Evolutionary conservation across 768 basidiomycete species (phyloP), one percentile per base, ranked within the genome.

Genomic region (Saitozyma podzolica): DNA sequence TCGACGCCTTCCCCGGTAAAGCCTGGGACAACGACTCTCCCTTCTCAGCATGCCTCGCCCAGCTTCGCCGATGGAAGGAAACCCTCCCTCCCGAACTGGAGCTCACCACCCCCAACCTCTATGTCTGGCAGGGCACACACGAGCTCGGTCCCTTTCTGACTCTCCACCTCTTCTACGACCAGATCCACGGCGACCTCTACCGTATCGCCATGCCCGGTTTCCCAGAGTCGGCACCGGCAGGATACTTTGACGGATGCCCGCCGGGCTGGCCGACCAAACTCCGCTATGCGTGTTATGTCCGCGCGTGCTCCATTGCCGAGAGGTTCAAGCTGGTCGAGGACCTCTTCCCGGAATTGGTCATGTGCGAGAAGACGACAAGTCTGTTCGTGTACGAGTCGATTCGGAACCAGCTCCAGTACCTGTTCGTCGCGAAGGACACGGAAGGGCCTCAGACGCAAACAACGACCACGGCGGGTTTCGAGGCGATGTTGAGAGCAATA

Each of bases 151-250:
- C 13, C 40, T 45, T 56, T 10, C 17, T 42, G 13, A 40, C 41
- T 13, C 11, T 42, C n/a, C 55, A 56, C 17, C n/a, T 42, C 40
- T 56, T 16, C n/a, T 42, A 20, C 41, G 41, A 56, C 17, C 55
- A 56, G 40, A 29, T 56, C 14, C 40, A 56, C 55, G 13, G 55
- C 41, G 42, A 41, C 11, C 40, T 56, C n/a, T 56, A 42, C 41
- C 55, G 55, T 6, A 56, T 56, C 13, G 17, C 55, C 16, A n/a
- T 56, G 39, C 55, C 55, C 40, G 55, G 55, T 40, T 56, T 56
- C 19, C 40, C 39, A 4, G 55, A 56, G 17, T 56, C 55, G 45
- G 45, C 45, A 13, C 45, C 45, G 45, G 13, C 45, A 11, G 45
- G n/a, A 11, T 17, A 13, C 13, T 17, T 47, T 11, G 45, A 11